These are phyloP conservation scores for Dactylellina leptospora DNA, from an alignment of 2,329 filamentous ascomycete species.

Conservation along the genomic window DNA sequence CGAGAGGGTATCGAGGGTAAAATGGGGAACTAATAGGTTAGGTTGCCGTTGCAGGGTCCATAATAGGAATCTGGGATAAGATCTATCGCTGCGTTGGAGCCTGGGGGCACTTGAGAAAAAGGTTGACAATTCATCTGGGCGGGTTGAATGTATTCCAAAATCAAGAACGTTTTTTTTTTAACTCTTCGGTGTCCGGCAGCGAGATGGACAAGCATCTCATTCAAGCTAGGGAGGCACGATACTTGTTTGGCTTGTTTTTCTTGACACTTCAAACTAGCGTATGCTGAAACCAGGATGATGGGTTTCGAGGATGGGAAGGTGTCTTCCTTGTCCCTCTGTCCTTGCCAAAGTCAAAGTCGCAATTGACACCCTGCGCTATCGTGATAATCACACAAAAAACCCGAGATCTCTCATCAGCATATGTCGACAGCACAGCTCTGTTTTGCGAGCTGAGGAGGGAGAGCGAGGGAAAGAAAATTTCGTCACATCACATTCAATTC, in stretches of 20 bases:
- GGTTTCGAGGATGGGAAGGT: constrained; percentile 13
- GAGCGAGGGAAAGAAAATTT: neutral
- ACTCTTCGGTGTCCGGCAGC: constrained; percentile 12
- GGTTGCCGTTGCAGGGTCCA: constrained; percentile 36
- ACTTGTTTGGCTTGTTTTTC: neutral
- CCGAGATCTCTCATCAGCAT: constrained; percentile 27
- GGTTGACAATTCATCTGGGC: no score
- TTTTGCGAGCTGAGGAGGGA: neutral
- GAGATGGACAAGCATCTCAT: neutral
- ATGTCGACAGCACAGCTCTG: constrained; percentile 36
- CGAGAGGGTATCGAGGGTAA: constrained; percentile 1
- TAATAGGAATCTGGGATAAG: constrained; percentile 34
- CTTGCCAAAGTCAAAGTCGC: constrained; percentile 17
- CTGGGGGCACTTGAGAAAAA: neutral
- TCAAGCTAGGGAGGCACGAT: neutral
- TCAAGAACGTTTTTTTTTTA: neutral
- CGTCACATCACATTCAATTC: constrained; percentile 30
- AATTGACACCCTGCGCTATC: constrained; percentile 50
- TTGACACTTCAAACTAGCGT: constrained; percentile 20
- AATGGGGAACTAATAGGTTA: constrained; percentile 7
- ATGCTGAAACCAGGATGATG: constrained; percentile 19
- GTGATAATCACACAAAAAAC: constrained; percentile 48
- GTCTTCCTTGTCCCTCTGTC: neutral
- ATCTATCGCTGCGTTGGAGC: neutral
- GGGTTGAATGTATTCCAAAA: no score